Evolutionary conservation across 2,329 filamentous ascomycete species (phyloP).

Genomic region (Aspergillus aculeatus): DNA sequence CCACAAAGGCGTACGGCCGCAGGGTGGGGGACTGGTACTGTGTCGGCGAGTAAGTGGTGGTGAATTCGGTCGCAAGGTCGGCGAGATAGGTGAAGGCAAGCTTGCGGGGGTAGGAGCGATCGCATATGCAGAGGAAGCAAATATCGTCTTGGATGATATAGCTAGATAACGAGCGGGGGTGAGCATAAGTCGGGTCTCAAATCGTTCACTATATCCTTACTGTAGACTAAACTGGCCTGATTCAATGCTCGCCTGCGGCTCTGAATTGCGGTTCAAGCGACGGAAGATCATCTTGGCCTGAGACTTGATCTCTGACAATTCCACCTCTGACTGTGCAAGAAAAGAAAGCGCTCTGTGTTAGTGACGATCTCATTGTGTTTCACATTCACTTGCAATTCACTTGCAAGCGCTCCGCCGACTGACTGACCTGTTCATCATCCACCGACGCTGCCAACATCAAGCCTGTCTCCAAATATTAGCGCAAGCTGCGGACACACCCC

Average conservation of each 20-base stretch:
- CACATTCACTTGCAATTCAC: background rate
- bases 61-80: slow-evolving; percentile 88
- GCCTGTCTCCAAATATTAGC: slow-evolving; percentile 55
- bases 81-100: slow-evolving; percentile 97
- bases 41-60: slow-evolving; percentile 71
- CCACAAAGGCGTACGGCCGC: slow-evolving; percentile 93
- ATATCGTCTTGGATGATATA: slow-evolving; percentile 82
- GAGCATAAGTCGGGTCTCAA: background rate
- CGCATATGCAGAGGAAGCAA: slow-evolving; percentile 91
- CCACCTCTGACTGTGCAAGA: slow-evolving; percentile 59
- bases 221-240: slow-evolving; percentile 80
- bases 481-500: background rate
- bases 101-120: slow-evolving; percentile 92
- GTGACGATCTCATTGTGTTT: background rate
- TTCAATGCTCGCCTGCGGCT: slow-evolving; percentile 89
- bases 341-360: slow-evolving; percentile 7
- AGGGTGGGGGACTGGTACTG: slow-evolving; percentile 73
- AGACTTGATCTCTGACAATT: slow-evolving; percentile 82
- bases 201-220: slow-evolving; percentile 50
- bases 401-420: slow-evolving; percentile 1
- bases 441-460: slow-evolving; percentile 93
- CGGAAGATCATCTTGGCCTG: slow-evolving; percentile 90
- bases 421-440: slow-evolving; percentile 74
- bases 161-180: slow-evolving; percentile 45
- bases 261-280: slow-evolving; percentile 82